phyloP scores from a whole-genome alignment of 257 asterid genomes.

The Solanum gandarillasii region DNA sequence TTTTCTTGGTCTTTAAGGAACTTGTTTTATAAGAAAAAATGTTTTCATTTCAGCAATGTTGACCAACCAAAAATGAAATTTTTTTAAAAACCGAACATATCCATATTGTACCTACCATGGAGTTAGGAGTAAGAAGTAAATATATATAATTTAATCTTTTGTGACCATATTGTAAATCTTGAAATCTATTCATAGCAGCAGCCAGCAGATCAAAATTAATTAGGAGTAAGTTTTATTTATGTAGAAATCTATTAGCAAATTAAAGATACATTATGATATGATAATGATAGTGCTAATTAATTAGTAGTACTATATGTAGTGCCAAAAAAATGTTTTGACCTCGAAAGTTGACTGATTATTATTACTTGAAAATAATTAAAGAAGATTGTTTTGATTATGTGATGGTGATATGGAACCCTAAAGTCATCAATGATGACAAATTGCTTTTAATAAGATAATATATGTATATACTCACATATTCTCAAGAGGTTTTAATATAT shows the following conservation, averaged over 20 bases:
- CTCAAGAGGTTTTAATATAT: slow-evolving; percentile 3
- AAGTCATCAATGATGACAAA: slow-evolving; percentile 20
- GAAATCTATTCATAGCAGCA: neutral
- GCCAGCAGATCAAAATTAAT: neutral
- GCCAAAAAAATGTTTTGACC: slow-evolving; percentile 24
- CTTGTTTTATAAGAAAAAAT: neutral
- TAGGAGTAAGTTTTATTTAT: neutral
- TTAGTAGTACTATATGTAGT: neutral
- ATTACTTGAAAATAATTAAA: slow-evolving; percentile 12
- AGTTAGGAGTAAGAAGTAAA: neutral
- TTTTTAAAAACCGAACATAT: neutral
- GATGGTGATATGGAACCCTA: slow-evolving; percentile 15
- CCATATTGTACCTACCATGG: neutral
- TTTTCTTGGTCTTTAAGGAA: neutral
- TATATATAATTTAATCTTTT: neutral
- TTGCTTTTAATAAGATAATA: slow-evolving; percentile 5
- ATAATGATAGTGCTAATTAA: slow-evolving; percentile 11
- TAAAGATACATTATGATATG: slow-evolving; percentile 9
- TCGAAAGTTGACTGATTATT: slow-evolving; percentile 25
- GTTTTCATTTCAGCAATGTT: neutral
- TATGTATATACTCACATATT: neutral
- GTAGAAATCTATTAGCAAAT: neutral
- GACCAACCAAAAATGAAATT: neutral
- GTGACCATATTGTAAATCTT: neutral
- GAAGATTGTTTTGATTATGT: neutral